phyloP scores from a whole-genome alignment of 768 basidiomycete species.

The Hortiboletus campestris region DNA sequence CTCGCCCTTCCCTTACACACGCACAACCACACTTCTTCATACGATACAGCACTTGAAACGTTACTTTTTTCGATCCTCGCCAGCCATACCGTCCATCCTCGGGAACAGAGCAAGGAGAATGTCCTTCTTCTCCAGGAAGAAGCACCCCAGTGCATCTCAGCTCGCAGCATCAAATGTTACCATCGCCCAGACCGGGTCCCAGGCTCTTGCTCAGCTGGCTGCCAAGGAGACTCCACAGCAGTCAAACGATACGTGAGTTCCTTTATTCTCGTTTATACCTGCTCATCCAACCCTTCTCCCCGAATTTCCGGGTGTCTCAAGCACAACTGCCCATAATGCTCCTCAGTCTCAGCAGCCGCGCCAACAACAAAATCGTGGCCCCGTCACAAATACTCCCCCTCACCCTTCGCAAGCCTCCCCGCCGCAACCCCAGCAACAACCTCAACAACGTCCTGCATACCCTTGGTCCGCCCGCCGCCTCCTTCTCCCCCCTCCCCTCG shows the following conservation, averaged over 20 bases:
- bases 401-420: conserved; percentile 32
- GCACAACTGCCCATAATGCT: conserved; percentile 23
- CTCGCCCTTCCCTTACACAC: conserved; percentile 14
- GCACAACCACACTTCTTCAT: conserved; percentile 5
- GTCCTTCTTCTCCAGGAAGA: conserved; percentile 94
- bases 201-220: conserved; percentile 62
- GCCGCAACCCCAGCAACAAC: conserved; percentile 29
- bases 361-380: conserved; percentile 36
- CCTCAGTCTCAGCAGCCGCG: conserved; percentile 36
- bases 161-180: conserved; percentile 47
- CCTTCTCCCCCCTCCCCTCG: conserved; percentile 61
- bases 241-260: conserved; percentile 38
- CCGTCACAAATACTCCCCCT: conserved; percentile 27
- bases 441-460: conserved; percentile 58
- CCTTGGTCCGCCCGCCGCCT: conserved; percentile 84
- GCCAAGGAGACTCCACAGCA: conserved; percentile 30
- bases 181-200: conserved; percentile 61
- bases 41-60: conserved; percentile 7
- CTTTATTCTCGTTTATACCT: conserved; percentile 1
- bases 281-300: conserved; percentile 4
- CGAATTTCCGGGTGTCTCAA: neutral
- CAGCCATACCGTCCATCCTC: conserved; percentile 71
- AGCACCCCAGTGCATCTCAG: conserved; percentile 55
- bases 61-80: conserved; percentile 19
- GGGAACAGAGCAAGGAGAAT: conserved; percentile 67